Conservation (phyloP, 2,329 filamentous ascomycete genomes). For the Diaporthe sp. region DNA sequence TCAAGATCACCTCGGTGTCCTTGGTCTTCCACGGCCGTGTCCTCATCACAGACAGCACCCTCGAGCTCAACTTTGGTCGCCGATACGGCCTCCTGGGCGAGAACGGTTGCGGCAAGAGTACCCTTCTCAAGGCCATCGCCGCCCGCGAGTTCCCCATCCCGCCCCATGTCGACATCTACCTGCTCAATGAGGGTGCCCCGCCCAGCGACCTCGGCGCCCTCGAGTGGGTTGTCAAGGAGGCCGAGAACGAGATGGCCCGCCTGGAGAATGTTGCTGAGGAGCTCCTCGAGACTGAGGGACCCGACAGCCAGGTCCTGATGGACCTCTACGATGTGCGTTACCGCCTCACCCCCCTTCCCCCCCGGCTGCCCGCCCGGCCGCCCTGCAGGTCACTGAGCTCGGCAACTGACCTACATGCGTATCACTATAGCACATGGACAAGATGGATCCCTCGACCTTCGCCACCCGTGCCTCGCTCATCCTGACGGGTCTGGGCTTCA, state of each 20-base stretch:
- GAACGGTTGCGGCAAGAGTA: slow-evolving; percentile 99
- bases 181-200: slow-evolving; percentile 96
- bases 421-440: slow-evolving; percentile 85
- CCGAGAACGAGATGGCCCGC: slow-evolving; percentile 90
- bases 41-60: slow-evolving; percentile 90
- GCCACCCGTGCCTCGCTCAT: slow-evolving; percentile 95
- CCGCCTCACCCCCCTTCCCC: background rate
- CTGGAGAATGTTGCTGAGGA: slow-evolving; percentile 91
- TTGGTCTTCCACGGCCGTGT: slow-evolving; percentile 98
- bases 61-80: slow-evolving; percentile 93
- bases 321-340: slow-evolving; percentile 91
- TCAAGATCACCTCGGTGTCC: slow-evolving; percentile 95
- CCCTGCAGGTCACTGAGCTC: slow-evolving; percentile 36
- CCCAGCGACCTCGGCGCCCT: slow-evolving; percentile 90
- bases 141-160: slow-evolving; percentile 96
- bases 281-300: slow-evolving; percentile 91
- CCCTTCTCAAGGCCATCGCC: slow-evolving; percentile 94
- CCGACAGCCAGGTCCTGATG: slow-evolving; percentile 89
- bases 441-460: slow-evolving; percentile 98
- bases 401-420: slow-evolving; percentile 43
- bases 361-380: background rate
- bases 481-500: slow-evolving; percentile 98
- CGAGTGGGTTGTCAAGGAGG: slow-evolving; percentile 97
- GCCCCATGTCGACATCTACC: slow-evolving; percentile 97
- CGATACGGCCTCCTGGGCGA: slow-evolving; percentile 96